phyloP scores from a whole-genome alignment of 2,329 filamentous ascomycete genomes.

The Beauveria caledonica region DNA sequence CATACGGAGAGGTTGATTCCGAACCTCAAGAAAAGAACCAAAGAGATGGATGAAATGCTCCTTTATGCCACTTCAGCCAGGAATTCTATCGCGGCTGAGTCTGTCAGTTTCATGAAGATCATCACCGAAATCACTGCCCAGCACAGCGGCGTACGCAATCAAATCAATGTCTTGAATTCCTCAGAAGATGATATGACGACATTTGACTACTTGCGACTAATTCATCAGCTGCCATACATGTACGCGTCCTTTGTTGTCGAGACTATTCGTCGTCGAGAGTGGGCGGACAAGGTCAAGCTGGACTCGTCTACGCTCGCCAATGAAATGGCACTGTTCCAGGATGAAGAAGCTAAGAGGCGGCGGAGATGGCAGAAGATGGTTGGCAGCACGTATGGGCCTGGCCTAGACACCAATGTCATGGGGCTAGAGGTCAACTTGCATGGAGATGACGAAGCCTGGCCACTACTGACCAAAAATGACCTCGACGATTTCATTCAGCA shows the following conservation, averaged over 20 bases:
- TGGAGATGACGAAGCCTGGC: constrained; percentile 74
- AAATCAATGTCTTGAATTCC: constrained; percentile 63
- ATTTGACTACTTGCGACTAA: constrained; percentile 70
- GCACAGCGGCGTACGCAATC: constrained; percentile 62
- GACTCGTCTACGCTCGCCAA: constrained; percentile 85
- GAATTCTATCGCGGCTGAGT: constrained; percentile 57
- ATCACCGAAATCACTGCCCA: constrained; percentile 74
- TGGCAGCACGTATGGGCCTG: constrained; percentile 64
- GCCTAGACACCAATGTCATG: constrained; percentile 59
- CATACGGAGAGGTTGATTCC: constrained; percentile 57
- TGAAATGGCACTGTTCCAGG: constrained; percentile 84
- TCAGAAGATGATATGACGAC: constrained; percentile 69
- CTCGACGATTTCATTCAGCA: constrained; percentile 64
- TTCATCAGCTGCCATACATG: constrained; percentile 77
- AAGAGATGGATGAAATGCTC: constrained; percentile 55
- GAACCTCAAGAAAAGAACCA: constrained; percentile 44
- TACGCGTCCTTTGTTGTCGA: constrained; percentile 88
- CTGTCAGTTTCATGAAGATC: constrained; percentile 67
- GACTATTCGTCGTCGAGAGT: constrained; percentile 77
- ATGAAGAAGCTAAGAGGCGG: constrained; percentile 82
- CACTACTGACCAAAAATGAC: constrained; percentile 64
- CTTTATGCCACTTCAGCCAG: constrained; percentile 55
- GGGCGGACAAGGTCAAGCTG: constrained; percentile 80
- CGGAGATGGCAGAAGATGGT: constrained; percentile 86
- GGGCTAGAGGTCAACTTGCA: constrained; percentile 80